Percentiles rank a stretch among this genome's conserved stretches.
These are phyloP conservation scores for Plasmodium cynomolgi DNA, from an alignment of 169 alveolate genomes.

Conservation along the genomic window DNA sequence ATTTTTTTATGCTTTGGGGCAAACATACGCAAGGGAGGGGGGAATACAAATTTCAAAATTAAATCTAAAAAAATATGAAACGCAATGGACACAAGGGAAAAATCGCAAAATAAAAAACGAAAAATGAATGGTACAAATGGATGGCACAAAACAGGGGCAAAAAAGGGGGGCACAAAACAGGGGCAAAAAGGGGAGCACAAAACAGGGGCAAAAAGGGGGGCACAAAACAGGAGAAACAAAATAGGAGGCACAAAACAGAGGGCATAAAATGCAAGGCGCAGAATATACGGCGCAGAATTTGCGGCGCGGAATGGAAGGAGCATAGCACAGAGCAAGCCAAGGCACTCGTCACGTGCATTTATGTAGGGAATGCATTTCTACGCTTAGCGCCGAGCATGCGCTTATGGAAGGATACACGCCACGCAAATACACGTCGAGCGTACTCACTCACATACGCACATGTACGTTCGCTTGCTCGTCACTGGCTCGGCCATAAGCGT, in stretches of 20 bases:
- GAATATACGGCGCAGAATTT: background rate
- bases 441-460: background rate
- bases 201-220: background rate
- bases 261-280: background rate
- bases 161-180: background rate
- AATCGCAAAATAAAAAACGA: background rate
- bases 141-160: background rate
- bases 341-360: background rate
- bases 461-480: conserved; percentile 13
- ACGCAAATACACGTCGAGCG: background rate
- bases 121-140: background rate
- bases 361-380: conserved; percentile 3
- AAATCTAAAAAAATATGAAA: conserved; percentile 4
- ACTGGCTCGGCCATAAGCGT: background rate
- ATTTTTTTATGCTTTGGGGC: background rate
- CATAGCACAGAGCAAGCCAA: background rate
- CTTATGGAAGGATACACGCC: background rate
- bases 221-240: background rate
- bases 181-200: background rate
- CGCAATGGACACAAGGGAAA: background rate
- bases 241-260: background rate
- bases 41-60: conserved; percentile 47
- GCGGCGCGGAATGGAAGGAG: background rate
- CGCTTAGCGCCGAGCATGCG: background rate
- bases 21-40: background rate